A percentile compares a stretch with the other conserved stretches of the same genome.
Conservation (phyloP, 2,329 filamentous ascomycete species). For the Colletotrichum theobromicola region DNA sequence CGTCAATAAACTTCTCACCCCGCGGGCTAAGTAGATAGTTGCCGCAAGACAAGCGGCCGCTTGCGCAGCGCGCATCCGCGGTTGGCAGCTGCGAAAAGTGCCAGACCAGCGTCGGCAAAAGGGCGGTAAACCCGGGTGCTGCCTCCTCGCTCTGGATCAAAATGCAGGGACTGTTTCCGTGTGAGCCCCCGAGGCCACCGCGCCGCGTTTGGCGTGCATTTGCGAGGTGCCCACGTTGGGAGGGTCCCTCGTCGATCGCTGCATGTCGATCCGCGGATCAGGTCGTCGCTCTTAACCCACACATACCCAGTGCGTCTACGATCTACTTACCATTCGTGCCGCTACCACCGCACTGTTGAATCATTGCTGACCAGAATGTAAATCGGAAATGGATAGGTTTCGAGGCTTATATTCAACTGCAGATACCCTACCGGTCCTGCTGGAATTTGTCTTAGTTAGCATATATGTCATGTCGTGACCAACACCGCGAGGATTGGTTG, state of each 20-base stretch:
- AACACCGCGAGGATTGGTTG: not conserved
- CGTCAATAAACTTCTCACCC: not conserved
- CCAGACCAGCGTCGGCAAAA: not conserved
- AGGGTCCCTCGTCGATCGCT: conserved; percentile 7
- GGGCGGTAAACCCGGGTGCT: not conserved
- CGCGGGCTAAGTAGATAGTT: not conserved
- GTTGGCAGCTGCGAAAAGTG: not conserved
- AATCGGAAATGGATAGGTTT: not conserved
- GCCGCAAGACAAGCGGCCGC: not conserved
- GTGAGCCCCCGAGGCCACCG: not conserved
- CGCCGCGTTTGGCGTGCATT: not conserved
- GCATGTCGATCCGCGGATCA: conserved; percentile 10
- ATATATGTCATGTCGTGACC: not conserved
- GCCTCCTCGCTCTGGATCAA: not conserved
- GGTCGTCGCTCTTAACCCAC: not conserved
- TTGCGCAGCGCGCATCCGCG: not conserved
- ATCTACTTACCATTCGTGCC: not conserved
- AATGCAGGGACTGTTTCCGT: not conserved
- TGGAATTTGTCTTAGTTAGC: not conserved
- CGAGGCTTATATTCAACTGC: not conserved
- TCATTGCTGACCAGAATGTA: not conserved
- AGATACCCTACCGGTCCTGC: not conserved
- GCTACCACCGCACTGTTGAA: not conserved
- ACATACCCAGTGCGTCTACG: not conserved
- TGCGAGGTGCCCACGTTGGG: conserved; percentile 1